Evolutionary conservation across 2,329 filamentous ascomycete species (phyloP).

Genomic region (Chaetothyriales sp.): DNA sequence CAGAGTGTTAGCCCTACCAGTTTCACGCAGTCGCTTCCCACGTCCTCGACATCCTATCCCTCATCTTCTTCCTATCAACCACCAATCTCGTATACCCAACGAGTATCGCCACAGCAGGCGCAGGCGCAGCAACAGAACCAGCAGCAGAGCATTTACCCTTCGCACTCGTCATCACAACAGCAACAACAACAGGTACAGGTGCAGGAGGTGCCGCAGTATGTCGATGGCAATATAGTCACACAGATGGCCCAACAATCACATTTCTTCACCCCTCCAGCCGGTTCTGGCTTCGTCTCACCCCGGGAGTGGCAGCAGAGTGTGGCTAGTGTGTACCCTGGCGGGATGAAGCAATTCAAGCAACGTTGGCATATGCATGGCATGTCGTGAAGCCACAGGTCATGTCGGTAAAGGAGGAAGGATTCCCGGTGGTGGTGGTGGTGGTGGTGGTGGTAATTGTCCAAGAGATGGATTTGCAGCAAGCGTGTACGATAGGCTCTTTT

Average conservation of each 20-base stretch:
- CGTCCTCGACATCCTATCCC: conserved; percentile 1
- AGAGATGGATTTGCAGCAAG: neutral
- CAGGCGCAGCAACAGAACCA: neutral
- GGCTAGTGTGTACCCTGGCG: conserved; percentile 33
- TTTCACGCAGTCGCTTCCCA: neutral
- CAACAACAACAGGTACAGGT: conserved; percentile 18
- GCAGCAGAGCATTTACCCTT: neutral
- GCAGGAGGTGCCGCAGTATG: conserved; percentile 18
- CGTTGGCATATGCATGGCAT: conserved; percentile 25
- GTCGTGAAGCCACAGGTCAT: conserved; percentile 3
- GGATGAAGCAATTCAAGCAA: conserved; percentile 31
- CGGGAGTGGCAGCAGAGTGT: conserved; percentile 35
- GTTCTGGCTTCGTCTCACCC: conserved; percentile 28
- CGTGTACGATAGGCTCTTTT: neutral
- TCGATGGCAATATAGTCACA: neutral
- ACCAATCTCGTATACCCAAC: conserved; percentile 13
- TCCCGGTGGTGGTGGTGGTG: neutral
- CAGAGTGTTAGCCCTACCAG: conserved; percentile 9
- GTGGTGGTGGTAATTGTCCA: neutral
- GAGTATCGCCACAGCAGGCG: conserved; percentile 1
- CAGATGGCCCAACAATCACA: conserved; percentile 16
- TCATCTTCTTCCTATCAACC: conserved; percentile 2
- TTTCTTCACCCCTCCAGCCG: conserved; percentile 9
- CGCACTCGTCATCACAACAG: conserved; percentile 1
- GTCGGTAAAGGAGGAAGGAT: neutral